phyloP scores from a whole-genome alignment of 169 alveolate species.

The Eimeria maxima region DNA sequence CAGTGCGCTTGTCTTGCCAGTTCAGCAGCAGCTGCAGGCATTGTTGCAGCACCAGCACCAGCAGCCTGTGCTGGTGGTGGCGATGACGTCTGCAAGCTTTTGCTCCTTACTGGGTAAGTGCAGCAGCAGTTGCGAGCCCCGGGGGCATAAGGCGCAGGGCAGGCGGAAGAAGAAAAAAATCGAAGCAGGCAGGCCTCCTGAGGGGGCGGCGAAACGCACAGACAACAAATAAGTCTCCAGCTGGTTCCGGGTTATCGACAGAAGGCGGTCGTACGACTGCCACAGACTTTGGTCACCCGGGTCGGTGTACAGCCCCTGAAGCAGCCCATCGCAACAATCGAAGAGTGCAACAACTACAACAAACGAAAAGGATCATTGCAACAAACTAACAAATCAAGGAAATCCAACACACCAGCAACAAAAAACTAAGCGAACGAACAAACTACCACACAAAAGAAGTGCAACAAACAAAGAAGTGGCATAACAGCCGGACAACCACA shows the following conservation, averaged over 20 bases:
- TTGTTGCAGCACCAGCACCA: not conserved
- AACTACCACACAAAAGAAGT: too few relatives aligned
- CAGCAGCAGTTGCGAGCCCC: not conserved
- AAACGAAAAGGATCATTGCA: not conserved
- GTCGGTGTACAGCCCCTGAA: slow-evolving; percentile 74
- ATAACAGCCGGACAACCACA: too few relatives aligned
- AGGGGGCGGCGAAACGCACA: not conserved
- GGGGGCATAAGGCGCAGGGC: not conserved
- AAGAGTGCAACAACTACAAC: not conserved
- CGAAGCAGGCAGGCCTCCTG: not conserved
- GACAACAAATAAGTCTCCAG: not conserved
- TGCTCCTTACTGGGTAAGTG: not conserved
- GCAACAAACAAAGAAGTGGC: too few relatives aligned
- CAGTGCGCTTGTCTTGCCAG: too few relatives aligned
- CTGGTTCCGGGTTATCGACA: not conserved
- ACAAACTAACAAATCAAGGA: not conserved
- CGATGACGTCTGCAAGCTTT: not conserved
- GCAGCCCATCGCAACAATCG: not conserved
- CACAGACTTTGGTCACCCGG: slow-evolving; percentile 75
- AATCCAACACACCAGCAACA: too few relatives aligned
- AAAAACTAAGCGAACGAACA: too few relatives aligned
- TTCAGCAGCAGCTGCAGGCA: not conserved
- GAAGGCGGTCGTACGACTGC: slow-evolving; percentile 7
- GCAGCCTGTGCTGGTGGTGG: not conserved
- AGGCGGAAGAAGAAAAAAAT: slow-evolving; percentile 15